A percentile compares a stretch with the other conserved stretches of the same genome.
These are phyloP conservation scores for Ophiostoma novo-ulmi DNA, from an alignment of 2,329 filamentous ascomycete genomes.

Conservation along the genomic window DNA sequence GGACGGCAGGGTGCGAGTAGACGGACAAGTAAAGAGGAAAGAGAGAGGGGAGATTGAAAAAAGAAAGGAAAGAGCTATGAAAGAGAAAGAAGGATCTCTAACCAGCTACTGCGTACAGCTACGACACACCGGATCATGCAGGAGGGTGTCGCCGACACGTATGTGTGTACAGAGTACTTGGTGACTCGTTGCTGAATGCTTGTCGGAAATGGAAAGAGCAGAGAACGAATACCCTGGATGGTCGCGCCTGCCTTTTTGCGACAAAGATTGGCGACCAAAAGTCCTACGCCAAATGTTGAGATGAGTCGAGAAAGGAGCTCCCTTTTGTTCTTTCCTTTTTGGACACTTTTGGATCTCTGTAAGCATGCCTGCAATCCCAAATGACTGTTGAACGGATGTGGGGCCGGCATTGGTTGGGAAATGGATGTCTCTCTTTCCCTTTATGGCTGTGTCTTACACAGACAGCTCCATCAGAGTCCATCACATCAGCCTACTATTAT, in stretches of 20 bases:
- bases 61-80: neutral
- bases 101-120: neutral
- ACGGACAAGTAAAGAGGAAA: neutral
- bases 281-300: slow-evolving; percentile 14
- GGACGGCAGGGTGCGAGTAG: too few species aligned
- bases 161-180: neutral
- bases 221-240: neutral
- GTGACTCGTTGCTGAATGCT: neutral
- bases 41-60: neutral
- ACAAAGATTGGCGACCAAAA: neutral
- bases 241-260: neutral
- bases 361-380: neutral
- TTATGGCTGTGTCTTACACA: slow-evolving; percentile 1
- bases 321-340: slow-evolving; percentile 6
- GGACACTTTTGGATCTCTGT: neutral
- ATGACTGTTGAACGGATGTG: slow-evolving; percentile 9
- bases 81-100: neutral
- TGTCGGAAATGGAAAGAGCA: too few species aligned
- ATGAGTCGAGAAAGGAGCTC: neutral
- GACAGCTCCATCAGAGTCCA: neutral
- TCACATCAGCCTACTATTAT: neutral
- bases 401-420: slow-evolving; percentile 23
- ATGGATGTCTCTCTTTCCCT: slow-evolving; percentile 16
- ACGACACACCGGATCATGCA: neutral
- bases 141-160: slow-evolving; percentile 6